These are phyloP conservation scores for Anthostomella pinea DNA, from an alignment of 2,329 filamentous ascomycete genomes.

Conservation along the genomic window DNA sequence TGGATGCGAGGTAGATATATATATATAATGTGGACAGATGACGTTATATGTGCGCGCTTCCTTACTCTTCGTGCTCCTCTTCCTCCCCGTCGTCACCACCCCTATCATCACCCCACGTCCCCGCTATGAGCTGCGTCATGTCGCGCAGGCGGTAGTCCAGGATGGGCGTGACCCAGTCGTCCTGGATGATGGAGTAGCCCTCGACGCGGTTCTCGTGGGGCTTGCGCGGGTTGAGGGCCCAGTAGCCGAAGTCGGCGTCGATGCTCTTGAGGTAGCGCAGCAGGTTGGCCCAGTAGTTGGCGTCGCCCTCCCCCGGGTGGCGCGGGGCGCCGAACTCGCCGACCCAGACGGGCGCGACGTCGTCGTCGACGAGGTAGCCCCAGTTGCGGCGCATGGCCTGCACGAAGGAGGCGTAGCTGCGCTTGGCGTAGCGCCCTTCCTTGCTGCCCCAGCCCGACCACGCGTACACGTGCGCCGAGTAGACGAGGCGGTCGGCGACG, in stretches of 20 bases:
- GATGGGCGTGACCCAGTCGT: conserved; percentile 63
- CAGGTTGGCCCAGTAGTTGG: conserved; percentile 65
- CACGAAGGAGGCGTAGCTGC: conserved; percentile 61
- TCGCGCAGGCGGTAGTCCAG: conserved; percentile 62
- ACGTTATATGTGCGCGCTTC: too few species aligned
- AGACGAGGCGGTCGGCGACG: conserved; percentile 56
- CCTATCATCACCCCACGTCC: conserved; percentile 6
- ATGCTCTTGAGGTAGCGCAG: conserved; percentile 54
- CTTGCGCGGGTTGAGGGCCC: conserved; percentile 67
- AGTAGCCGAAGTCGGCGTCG: conserved; percentile 67
- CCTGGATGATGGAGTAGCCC: conserved; percentile 58
- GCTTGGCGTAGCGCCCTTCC: conserved; percentile 58
- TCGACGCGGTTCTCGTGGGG: conserved; percentile 55
- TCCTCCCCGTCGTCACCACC: not conserved
- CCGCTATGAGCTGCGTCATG: conserved; percentile 53
- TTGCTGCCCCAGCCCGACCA: conserved; percentile 69
- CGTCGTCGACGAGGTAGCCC: conserved; percentile 58
- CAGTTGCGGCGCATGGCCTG: conserved; percentile 62
- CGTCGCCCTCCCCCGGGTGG: conserved; percentile 51
- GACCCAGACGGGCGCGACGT: conserved; percentile 63
- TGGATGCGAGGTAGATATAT: too few species aligned
- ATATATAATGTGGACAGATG: too few species aligned
- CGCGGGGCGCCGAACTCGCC: conserved; percentile 63
- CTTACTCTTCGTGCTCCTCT: too few species aligned
- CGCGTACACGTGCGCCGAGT: conserved; percentile 65